phyloP scores from a whole-genome alignment of 1,284 basidiomycete species.

The Sphagnurus paluster region DNA sequence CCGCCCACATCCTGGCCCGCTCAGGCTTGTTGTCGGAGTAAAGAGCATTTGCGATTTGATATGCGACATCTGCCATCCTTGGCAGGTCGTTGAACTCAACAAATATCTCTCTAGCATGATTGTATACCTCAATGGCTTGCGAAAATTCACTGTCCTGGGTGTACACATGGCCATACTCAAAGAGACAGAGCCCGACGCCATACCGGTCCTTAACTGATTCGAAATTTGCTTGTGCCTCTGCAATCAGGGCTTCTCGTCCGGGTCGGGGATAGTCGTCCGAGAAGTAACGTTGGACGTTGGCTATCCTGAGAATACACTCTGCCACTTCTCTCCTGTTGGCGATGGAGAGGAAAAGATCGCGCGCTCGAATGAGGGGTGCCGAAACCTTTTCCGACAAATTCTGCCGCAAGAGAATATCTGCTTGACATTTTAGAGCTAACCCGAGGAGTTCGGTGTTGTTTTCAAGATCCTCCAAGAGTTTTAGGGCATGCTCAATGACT shows the following conservation, averaged over 20 bases:
- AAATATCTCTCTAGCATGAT: no score
- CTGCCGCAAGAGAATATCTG: not conserved
- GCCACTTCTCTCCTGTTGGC: not conserved
- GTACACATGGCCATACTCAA: no score
- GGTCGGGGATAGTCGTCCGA: not conserved
- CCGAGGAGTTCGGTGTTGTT: not conserved
- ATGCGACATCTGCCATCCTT: no score
- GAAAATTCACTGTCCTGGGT: no score
- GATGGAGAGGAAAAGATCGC: not conserved
- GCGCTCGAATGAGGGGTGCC: not conserved
- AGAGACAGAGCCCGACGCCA: conserved; percentile 4
- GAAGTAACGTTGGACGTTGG: not conserved
- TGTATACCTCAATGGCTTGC: no score
- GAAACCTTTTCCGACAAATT: not conserved
- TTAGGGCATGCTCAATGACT: conserved; percentile 1
- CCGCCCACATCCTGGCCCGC: no score
- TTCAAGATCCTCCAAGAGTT: not conserved
- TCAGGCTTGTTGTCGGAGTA: no score
- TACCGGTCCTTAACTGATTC: conserved; percentile 1
- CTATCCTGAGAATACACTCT: not conserved
- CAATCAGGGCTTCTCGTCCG: not conserved
- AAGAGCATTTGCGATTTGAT: no score
- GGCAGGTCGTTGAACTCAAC: no score
- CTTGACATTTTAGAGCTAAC: not conserved
- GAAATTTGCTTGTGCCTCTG: not conserved